phyloP scores from a whole-genome alignment of 345 rosid genomes.

The Camelina neglecta region DNA sequence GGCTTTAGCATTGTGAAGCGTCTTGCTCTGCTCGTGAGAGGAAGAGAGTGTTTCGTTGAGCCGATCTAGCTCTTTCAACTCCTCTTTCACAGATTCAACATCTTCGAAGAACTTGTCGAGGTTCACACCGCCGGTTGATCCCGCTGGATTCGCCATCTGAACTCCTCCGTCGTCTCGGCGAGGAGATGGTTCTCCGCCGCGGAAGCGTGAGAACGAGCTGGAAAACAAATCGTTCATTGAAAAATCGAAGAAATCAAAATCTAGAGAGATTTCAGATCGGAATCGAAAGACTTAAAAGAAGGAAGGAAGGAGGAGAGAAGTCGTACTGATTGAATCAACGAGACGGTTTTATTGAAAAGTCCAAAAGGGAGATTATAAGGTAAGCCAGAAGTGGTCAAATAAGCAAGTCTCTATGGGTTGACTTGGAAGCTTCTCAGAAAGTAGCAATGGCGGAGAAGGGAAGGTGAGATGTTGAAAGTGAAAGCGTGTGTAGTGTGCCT shows the following conservation, averaged over 20 bases:
- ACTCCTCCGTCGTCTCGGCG: slow-evolving; percentile 33
- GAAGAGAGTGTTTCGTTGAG: slow-evolving; percentile 63
- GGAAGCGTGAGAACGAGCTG: slow-evolving; percentile 69
- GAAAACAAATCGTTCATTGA: slow-evolving; percentile 83
- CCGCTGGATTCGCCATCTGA: slow-evolving; percentile 42
- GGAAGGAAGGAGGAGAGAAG: slow-evolving; percentile 13
- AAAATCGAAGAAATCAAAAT: background rate
- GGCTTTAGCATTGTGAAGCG: slow-evolving; percentile 75
- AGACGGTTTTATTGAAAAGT: slow-evolving; percentile 36
- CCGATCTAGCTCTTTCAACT: slow-evolving; percentile 74
- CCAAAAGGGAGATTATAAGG: background rate
- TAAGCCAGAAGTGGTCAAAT: slow-evolving; percentile 37
- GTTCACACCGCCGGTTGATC: slow-evolving; percentile 62
- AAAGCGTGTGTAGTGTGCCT: slow-evolving; percentile 2
- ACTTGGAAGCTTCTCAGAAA: slow-evolving; percentile 42
- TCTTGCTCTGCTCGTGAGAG: slow-evolving; percentile 88
- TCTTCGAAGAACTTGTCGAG: slow-evolving; percentile 87
- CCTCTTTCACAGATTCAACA: slow-evolving; percentile 81
- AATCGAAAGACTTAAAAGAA: background rate
- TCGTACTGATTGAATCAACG: slow-evolving; percentile 28
- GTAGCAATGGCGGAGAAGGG: slow-evolving; percentile 27
- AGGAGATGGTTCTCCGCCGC: slow-evolving; percentile 54
- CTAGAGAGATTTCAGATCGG: too few species aligned
- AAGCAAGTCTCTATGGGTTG: slow-evolving; percentile 32
- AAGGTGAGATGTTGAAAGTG: slow-evolving; percentile 21